Base-by-base conservation (phyloP, 805 yeast species). In the Komagataella phaffii region DNA sequence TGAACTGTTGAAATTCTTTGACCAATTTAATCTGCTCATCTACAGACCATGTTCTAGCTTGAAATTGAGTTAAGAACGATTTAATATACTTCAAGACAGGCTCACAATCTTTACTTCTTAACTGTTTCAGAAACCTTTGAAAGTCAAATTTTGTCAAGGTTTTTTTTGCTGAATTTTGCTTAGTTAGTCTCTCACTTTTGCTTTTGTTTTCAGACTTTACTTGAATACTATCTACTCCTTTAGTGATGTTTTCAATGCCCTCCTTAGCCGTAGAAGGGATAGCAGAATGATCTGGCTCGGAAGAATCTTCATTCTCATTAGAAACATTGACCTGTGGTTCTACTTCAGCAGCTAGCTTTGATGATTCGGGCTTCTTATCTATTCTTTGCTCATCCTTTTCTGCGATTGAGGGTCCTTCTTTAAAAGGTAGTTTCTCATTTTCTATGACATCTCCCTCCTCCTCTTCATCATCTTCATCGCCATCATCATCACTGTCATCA, bases 61-160 rank as follows among this genome's bases (percentile, higher is more conserved):
- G 71, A 57, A 91, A 93, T 52, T 88, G 91, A 47, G 74, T 76
- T 47, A 95, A 67, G 59, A 93, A 95, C 1, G 96, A 88, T 58
- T 84, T 81, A 45, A 90, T 77, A 61, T 91, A 93, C 53, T 88
- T 77, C 5, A 90, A 89, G 44, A 89, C 76, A 0, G 98, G 97
- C 53, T 88, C 96, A 4, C 98, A 96, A 51, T 75, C 73, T 56
- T 81, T 83, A 50, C 77, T 75, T 53, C 84, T 81, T 57, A 93
- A 73, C 57, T 84, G 86, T 10, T 73, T 72, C 45, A 89, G 71
- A 62, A 93, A 93, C 21, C 74, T 66, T 62, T 88, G 96, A 64
- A 91, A 93, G 63, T 93, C 96, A 66, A 91, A 90, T 3, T 21
- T 30, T 7, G 40, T 30, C 23, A 17, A 14, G 3, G 47, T 24